Percentiles rank a stretch among this genome's conserved stretches.
Conservation (phyloP, 345 rosid genomes). For the Lenwebbia sp. region DNA sequence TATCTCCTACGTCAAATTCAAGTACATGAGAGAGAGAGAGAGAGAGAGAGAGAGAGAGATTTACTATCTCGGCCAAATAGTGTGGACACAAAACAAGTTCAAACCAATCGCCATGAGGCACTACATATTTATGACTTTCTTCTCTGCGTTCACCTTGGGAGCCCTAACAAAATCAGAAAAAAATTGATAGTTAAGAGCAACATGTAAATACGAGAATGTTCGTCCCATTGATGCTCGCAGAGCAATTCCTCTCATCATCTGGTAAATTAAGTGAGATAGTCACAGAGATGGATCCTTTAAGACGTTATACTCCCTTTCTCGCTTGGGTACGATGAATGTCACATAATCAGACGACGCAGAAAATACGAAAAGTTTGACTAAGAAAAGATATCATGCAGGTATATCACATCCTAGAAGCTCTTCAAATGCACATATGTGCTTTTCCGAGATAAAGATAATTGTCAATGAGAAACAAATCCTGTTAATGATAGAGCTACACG, state of each 20-base stretch:
- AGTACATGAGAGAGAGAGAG: background rate
- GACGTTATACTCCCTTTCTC: background rate
- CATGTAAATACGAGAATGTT: background rate
- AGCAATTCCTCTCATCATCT: background rate
- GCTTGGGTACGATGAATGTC: background rate
- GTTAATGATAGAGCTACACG: background rate
- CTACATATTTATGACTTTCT: constrained; percentile 27
- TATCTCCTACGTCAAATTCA: background rate
- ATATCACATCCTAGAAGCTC: background rate
- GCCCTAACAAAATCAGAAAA: constrained; percentile 25
- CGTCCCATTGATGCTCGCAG: background rate
- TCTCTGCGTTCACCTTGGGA: constrained; percentile 26
- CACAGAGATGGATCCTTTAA: background rate
- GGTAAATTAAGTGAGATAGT: background rate
- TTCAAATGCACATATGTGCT: background rate
- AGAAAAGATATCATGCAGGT: constrained; percentile 11
- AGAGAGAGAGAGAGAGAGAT: background rate
- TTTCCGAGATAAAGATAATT: background rate
- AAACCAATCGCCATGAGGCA: constrained; percentile 80
- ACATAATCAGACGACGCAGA: background rate
- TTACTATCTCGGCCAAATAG: constrained; percentile 78
- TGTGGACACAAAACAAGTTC: constrained; percentile 67
- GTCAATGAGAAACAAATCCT: background rate
- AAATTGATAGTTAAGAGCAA: background rate
- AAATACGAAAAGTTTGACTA: constrained; percentile 38